A percentile compares a stretch with the other conserved stretches of the same genome.
These are phyloP conservation scores for Backusella macrospora DNA, from an alignment of 192 early-diverging fungal species.

Conservation along the genomic window DNA sequence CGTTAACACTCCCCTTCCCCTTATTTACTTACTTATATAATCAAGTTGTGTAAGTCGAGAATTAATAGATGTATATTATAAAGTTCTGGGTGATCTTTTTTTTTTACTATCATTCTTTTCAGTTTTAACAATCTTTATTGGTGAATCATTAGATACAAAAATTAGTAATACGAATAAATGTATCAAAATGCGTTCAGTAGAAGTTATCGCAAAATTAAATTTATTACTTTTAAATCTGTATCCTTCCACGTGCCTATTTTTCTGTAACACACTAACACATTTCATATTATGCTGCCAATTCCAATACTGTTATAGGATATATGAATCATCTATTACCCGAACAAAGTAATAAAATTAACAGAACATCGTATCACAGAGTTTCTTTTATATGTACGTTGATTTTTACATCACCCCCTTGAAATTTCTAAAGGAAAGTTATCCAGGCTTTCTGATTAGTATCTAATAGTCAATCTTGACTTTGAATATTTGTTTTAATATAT, in stretches of 20 bases:
- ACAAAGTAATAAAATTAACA: neutral
- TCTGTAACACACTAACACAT: neutral
- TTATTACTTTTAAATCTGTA: neutral
- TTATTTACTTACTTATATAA: neutral
- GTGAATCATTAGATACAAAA: neutral
- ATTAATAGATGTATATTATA: neutral
- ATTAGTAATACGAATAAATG: constrained; percentile 3
- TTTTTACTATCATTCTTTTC: neutral
- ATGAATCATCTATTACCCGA: neutral
- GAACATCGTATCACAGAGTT: neutral
- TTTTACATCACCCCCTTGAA: neutral
- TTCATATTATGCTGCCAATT: neutral
- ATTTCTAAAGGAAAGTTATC: neutral
- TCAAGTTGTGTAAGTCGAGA: neutral
- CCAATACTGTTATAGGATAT: neutral
- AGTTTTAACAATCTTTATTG: neutral
- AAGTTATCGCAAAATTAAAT: constrained; percentile 3
- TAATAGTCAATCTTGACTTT: no score
- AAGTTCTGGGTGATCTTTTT: neutral
- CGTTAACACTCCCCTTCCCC: neutral
- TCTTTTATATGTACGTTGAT: neutral
- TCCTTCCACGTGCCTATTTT: neutral
- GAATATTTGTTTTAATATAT: no score
- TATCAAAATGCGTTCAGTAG: neutral
- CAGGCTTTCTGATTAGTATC: no score